phyloP scores from a whole-genome alignment of 352 stramenopile genomes.

The Globisporangium yorkense region DNA sequence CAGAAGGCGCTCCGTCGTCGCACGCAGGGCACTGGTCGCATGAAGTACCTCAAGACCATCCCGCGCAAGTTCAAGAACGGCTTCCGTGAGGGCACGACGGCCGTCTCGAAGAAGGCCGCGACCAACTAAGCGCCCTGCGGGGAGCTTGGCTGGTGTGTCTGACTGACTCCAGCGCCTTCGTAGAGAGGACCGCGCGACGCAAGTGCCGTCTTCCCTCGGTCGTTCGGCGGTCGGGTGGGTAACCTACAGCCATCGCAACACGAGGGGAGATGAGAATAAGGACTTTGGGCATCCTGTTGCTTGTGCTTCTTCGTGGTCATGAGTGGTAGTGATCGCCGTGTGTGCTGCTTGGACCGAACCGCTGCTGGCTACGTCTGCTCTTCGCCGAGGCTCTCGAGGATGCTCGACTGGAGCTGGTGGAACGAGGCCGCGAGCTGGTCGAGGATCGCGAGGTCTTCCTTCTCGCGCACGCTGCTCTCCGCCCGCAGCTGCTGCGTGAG shows the following conservation, averaged over 20 bases:
- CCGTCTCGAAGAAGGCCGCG: constrained; percentile 86
- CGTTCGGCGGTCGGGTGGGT: constrained; percentile 25
- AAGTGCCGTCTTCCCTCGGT: not conserved
- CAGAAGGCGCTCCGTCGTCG: constrained; percentile 97
- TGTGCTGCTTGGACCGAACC: not conserved
- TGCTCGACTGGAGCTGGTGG: constrained; percentile 67
- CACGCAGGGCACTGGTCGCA: constrained; percentile 96
- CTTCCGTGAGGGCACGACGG: constrained; percentile 94
- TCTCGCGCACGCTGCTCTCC: constrained; percentile 41
- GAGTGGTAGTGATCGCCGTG: too few relatives aligned
- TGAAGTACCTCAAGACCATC: constrained; percentile 98
- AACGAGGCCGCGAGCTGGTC: constrained; percentile 78
- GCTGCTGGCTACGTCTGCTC: constrained; percentile 9
- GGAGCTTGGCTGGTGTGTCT: not conserved
- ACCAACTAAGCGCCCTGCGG: constrained; percentile 67
- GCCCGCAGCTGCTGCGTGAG: constrained; percentile 45
- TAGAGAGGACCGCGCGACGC: constrained; percentile 6
- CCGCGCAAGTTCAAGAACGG: constrained; percentile 99
- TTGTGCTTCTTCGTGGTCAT: not conserved
- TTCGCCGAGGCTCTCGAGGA: constrained; percentile 79
- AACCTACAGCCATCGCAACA: constrained; percentile 11
- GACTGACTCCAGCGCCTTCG: not conserved
- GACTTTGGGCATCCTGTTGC: constrained; percentile 12
- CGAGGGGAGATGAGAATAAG: constrained; percentile 11
- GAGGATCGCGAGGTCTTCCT: constrained; percentile 73